phyloP scores from a whole-genome alignment of 306 rosid species.

The Prunus persica region DNA sequence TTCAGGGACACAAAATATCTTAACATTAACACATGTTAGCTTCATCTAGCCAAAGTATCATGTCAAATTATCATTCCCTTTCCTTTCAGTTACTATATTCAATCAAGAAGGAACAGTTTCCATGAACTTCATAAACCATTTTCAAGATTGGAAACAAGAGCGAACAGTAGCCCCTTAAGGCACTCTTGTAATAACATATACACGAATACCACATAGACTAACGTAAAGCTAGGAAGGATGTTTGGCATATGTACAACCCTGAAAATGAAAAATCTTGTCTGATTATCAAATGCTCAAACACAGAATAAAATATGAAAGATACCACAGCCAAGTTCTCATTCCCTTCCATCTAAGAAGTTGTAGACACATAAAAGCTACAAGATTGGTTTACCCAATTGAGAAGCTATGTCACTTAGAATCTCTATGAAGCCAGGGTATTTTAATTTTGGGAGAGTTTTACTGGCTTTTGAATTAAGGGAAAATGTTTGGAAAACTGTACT shows the following conservation, averaged over 20 bases:
- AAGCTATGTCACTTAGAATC: not conserved
- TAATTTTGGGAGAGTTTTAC: not conserved
- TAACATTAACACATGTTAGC: not conserved
- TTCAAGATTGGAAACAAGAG: too few relatives aligned
- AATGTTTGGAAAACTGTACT: not conserved
- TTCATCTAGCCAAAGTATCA: not conserved
- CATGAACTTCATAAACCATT: not conserved
- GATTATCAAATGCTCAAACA: not conserved
- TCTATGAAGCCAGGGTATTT: not conserved
- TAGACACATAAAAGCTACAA: not conserved
- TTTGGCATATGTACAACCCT: not conserved
- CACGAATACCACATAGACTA: not conserved
- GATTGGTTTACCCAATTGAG: not conserved
- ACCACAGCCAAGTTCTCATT: constrained; percentile 1
- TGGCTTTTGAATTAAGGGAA: not conserved
- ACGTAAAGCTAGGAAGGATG: not conserved
- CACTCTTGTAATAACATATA: not conserved
- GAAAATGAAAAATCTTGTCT: not conserved
- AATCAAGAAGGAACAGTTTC: not conserved
- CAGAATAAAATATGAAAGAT: not conserved
- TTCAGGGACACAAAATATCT: not conserved
- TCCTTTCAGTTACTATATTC: not conserved
- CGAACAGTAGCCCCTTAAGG: too few relatives aligned
- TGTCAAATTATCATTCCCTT: not conserved
- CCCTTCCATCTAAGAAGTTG: not conserved